phyloP scores from a whole-genome alignment of 1,139 yeast species.

The Protomyces inouyei region DNA sequence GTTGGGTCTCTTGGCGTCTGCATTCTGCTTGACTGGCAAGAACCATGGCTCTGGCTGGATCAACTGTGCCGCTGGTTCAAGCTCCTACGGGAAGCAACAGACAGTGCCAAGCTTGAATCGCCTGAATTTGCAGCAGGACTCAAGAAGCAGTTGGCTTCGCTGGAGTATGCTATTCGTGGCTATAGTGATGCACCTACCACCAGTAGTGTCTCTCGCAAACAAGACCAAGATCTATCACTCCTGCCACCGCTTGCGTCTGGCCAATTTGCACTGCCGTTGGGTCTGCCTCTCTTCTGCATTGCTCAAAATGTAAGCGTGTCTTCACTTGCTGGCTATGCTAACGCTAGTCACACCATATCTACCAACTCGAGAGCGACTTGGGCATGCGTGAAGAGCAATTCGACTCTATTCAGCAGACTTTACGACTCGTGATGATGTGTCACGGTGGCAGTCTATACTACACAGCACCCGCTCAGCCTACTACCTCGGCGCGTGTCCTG shows the following conservation, averaged over 20 bases:
- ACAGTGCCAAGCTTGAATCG: conserved; percentile 1
- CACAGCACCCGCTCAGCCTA: conserved; percentile 5
- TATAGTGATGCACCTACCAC: conserved; percentile 1
- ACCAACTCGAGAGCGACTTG: conserved; percentile 28
- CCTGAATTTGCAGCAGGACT: neutral
- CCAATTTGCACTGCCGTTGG: conserved; percentile 39
- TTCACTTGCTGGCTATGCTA: neutral
- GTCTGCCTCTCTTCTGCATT: conserved; percentile 36
- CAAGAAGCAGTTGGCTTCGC: neutral
- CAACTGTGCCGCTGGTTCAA: conserved; percentile 27
- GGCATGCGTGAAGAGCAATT: conserved; percentile 36
- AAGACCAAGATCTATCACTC: conserved; percentile 14
- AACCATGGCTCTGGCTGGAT: conserved; percentile 31
- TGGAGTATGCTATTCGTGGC: conserved; percentile 9
- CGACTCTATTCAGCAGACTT: conserved; percentile 51
- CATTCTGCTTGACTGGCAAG: conserved; percentile 32
- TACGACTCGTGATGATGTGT: conserved; percentile 49
- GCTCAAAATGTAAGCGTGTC: conserved; percentile 32
- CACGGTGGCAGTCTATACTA: conserved; percentile 39
- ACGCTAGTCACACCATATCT: conserved; percentile 31
- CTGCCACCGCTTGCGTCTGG: conserved; percentile 38
- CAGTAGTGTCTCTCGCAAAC: neutral
- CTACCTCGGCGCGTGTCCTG: neutral
- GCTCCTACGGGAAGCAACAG: conserved; percentile 22
- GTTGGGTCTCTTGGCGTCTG: conserved; percentile 24